Evolutionary conservation across 257 asterid genomes (phyloP).

Genomic region (Solanum lignicaule): DNA sequence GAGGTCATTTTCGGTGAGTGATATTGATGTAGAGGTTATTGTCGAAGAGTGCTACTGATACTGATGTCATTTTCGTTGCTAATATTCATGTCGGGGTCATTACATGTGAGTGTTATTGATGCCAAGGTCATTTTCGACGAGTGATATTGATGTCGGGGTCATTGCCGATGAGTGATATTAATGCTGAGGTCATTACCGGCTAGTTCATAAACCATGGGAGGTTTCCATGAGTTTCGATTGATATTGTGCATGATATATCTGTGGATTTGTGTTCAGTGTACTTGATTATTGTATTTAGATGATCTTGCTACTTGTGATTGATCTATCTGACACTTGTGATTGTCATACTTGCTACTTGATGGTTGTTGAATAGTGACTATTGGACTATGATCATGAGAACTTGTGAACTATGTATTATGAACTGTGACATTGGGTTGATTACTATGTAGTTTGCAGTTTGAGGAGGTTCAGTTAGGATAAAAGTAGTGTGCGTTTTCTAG

Average conservation of each 20-base stretch:
- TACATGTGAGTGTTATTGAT: too few relatives aligned
- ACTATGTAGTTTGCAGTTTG: not conserved
- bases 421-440: not conserved
- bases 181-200: not conserved
- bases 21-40: not conserved
- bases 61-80: too few relatives aligned
- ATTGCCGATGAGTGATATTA: not conserved
- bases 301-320: not conserved
- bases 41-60: too few relatives aligned
- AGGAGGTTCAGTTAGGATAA: not conserved
- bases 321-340: not conserved
- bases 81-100: too few relatives aligned
- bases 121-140: too few relatives aligned
- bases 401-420: not conserved
- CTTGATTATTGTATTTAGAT: too few relatives aligned
- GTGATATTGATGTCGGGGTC: not conserved
- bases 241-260: not conserved
- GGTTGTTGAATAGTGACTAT: not conserved
- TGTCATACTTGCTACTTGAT: not conserved
- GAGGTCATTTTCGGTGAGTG: not conserved
- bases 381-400: not conserved
- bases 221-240: not conserved
- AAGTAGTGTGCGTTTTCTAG: not conserved
- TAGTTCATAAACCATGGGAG: not conserved
- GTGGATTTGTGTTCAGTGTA: not conserved